Evolutionary conservation across 768 basidiomycete genomes (phyloP), one percentile per base, ranked within the genome.

Genomic region (Phallus indusiatus): DNA sequence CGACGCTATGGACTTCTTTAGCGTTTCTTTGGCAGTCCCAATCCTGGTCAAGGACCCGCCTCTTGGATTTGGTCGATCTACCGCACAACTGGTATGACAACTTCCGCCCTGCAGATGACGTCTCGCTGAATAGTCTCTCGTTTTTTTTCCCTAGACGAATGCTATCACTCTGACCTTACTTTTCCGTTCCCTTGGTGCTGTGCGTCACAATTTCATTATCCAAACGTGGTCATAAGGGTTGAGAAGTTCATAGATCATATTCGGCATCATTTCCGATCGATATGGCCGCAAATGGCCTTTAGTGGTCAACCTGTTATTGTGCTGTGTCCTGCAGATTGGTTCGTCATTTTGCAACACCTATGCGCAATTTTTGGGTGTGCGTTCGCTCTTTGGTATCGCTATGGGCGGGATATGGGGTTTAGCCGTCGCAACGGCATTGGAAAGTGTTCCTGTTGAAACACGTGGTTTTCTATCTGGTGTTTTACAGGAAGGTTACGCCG

Each of bases 211-310:
- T 54, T 22, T 42, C 5, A 4, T 21, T 42, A 37, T 54, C 21
- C 49, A 20, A 35, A 24, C 9, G 50, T 24, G 53, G 35, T 6
- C 49, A 36, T 17, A 5, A 9, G 2, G 22, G 42, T 16, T 10
- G n/a, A 35, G 17, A 63, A 16, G 54, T 21, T 34, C 54, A 20
- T 47, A 73, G 73, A 58, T 92, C 53, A 73, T 93, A 64, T 94
- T 95, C 64, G 93, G 92, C 50, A 69, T 93, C 47, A 65, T 86
- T n/a, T 88, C 88, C 1, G 94, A 96, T 69, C 82, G 94, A 3
- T 95, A 77, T 69, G 94, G 94, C 4, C 81, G 94, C 28, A 95
- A 94, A 77, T 98, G 93, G 93, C 93, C 93, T 4, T 76, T 94
- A 5, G 82, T 95, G 28, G 63, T 65, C 63, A 94, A 93, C 68